Evolutionary conservation across 371 early-diverging fungal genomes (phyloP), one percentile per base, ranked within the genome.

Genomic region (Fennellomyces sp.): DNA sequence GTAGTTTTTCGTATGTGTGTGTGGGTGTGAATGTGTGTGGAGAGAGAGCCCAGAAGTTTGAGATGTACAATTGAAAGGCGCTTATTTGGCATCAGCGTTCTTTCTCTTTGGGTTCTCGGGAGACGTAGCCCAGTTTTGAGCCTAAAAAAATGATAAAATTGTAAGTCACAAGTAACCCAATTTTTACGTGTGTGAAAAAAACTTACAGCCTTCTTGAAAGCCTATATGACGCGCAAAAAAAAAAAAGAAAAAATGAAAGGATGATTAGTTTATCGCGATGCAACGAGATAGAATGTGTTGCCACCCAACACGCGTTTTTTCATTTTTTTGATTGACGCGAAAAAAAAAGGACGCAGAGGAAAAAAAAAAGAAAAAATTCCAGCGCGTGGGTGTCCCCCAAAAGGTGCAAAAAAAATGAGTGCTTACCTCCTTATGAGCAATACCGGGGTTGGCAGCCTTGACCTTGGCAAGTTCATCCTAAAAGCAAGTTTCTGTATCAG

Each of bases 401-500:
- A 42, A n/a, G n/a, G n/a, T n/a, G n/a, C n/a, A n/a, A 36, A 54
- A 57, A 58, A 38, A 48, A 52, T 51, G 30, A 56, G 58, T 45
- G 25, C 64, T 69, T 77, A 69, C 78, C 62, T 76, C 88, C 75
- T 87, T 87, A 68, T 89, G 90, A 51, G 70, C 61, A 25, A 87
- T 76, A 49, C 66, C 76, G 21, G 86, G 74, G 42, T 88, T 70
- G 27, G 72, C 78, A 21, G 76, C 72, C 75, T 88, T 88, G 57
- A 82, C 78, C 66, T 86, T 86, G 35, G 83, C 77, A 23, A 89
- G 84, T 67, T 89, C 86, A 45, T 77, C 72, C 79, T 80, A 68
- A n/a, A n/a, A n/a, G n/a, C n/a, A n/a, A n/a, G n/a, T n/a, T n/a
- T n/a, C n/a, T n/a, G n/a, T n/a, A n/a, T n/a, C n/a, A n/a, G n/a